These are phyloP conservation scores for Lipomyces yarrowii DNA, from an alignment of 1,139 yeast species.

Conservation along the genomic window DNA sequence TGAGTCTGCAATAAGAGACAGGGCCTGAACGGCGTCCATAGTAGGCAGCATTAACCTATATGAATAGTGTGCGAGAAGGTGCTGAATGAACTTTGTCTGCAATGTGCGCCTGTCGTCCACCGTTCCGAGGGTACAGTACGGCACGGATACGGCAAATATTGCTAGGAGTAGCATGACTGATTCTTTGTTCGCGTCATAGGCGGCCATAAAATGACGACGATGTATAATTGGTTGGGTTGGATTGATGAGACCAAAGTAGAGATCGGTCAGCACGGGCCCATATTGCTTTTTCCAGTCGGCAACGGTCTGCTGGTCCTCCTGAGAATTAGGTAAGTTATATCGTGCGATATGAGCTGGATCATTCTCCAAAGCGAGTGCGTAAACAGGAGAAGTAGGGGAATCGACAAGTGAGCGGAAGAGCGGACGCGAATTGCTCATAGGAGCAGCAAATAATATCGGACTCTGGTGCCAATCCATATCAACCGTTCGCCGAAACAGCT, in stretches of 20 bases:
- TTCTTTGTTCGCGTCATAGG: conserved; percentile 16
- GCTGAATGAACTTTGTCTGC: conserved; percentile 16
- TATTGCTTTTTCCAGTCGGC: conserved; percentile 17
- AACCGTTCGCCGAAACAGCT: conserved; percentile 10
- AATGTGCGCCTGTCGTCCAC: conserved; percentile 10
- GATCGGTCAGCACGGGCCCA: conserved; percentile 5
- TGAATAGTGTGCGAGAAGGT: conserved; percentile 8
- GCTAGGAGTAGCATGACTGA: conserved; percentile 20
- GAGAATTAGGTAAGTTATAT: neutral
- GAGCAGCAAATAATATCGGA: neutral
- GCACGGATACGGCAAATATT: conserved; percentile 18
- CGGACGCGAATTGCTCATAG: neutral
- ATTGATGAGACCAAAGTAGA: conserved; percentile 19
- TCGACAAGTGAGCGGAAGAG: conserved; percentile 16
- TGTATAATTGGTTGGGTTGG: conserved; percentile 22
- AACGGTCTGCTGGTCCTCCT: conserved; percentile 8
- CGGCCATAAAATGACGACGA: conserved; percentile 22
- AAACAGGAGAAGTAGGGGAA: conserved; percentile 10
- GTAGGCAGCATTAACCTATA: conserved; percentile 15
- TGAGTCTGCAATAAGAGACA: conserved; percentile 15
- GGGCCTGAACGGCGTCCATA: conserved; percentile 21
- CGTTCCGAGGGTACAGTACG: neutral
- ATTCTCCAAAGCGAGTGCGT: conserved; percentile 14
- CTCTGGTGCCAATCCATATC: conserved; percentile 5
- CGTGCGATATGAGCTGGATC: conserved; percentile 6